phyloP scores from a whole-genome alignment of 768 basidiomycete species.

The Leucogyrophana mollusca region DNA sequence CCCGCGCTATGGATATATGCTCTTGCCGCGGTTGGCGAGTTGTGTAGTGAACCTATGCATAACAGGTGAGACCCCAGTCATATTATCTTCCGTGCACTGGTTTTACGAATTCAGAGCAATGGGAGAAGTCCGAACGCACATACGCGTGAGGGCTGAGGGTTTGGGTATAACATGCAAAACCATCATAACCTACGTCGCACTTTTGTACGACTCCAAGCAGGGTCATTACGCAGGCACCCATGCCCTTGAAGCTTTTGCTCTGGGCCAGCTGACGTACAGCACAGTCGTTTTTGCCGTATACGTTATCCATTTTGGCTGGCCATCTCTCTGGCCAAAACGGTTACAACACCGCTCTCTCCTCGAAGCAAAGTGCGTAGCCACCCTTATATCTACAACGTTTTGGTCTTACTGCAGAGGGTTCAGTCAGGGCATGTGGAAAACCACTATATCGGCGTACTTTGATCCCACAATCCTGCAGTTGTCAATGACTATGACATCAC shows the following conservation, averaged over 20 bases:
- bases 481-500: conserved; percentile 81
- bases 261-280: conserved; percentile 81
- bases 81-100: neutral
- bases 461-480: conserved; percentile 52
- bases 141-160: conserved; percentile 87
- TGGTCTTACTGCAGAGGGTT: neutral
- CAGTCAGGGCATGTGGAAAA: conserved; percentile 4
- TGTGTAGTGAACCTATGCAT: conserved; percentile 82
- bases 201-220: conserved; percentile 48
- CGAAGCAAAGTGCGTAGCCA: conserved; percentile 15
- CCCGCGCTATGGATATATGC: conserved; percentile 69
- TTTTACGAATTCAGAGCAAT: conserved; percentile 54
- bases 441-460: conserved; percentile 33
- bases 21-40: conserved; percentile 70
- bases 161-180: conserved; percentile 75
- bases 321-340: conserved; percentile 31
- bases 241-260: conserved; percentile 80
- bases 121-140: conserved; percentile 59
- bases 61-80: conserved; percentile 49
- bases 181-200: conserved; percentile 62
- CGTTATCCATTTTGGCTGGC: conserved; percentile 37
- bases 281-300: conserved; percentile 57
- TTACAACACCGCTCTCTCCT: conserved; percentile 17
- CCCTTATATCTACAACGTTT: neutral
- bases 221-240: conserved; percentile 35